Percentiles rank a stretch among this genome's conserved stretches.
phyloP scores from a whole-genome alignment of 2,329 filamentous ascomycete species.

The Epicoccum nigrum region DNA sequence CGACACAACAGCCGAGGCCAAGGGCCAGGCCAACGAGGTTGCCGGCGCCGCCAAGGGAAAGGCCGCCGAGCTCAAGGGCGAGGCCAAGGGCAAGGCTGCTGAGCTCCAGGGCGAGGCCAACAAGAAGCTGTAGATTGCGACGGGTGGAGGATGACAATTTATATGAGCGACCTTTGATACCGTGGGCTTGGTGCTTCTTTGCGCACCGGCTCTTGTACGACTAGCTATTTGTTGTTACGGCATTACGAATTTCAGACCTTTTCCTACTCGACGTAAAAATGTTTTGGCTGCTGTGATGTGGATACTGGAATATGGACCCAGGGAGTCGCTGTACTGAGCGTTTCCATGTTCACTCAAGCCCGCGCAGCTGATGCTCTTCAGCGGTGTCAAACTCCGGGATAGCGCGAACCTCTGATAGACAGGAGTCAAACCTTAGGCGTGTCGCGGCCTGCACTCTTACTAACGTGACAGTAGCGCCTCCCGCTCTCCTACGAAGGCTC shows the following conservation, averaged over 20 bases:
- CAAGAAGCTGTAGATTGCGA: conserved; percentile 27
- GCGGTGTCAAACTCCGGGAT: no score
- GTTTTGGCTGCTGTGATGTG: no score
- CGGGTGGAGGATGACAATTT: not conserved
- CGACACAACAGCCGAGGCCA: conserved; percentile 42
- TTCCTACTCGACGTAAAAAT: conserved; percentile 1
- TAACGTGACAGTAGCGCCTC: no score
- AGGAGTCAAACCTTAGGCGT: no score
- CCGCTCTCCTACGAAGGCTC: no score
- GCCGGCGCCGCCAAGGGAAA: conserved; percentile 47
- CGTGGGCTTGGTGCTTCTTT: conserved; percentile 4
- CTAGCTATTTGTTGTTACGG: conserved; percentile 10
- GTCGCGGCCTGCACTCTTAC: no score
- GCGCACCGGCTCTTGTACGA: conserved; percentile 14
- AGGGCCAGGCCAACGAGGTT: conserved; percentile 54
- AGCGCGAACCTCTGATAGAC: no score
- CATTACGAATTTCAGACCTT: conserved; percentile 18
- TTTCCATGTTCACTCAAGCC: no score
- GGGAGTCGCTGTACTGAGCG: no score
- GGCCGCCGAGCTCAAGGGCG: conserved; percentile 40
- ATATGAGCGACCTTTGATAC: conserved; percentile 10
- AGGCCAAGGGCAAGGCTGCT: conserved; percentile 48
- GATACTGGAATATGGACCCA: no score
- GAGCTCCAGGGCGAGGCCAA: conserved; percentile 50
- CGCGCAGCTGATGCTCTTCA: no score